These are phyloP conservation scores for Neocallimastix lanati DNA, from an alignment of 192 early-diverging fungal species.

Conservation along the genomic window DNA sequence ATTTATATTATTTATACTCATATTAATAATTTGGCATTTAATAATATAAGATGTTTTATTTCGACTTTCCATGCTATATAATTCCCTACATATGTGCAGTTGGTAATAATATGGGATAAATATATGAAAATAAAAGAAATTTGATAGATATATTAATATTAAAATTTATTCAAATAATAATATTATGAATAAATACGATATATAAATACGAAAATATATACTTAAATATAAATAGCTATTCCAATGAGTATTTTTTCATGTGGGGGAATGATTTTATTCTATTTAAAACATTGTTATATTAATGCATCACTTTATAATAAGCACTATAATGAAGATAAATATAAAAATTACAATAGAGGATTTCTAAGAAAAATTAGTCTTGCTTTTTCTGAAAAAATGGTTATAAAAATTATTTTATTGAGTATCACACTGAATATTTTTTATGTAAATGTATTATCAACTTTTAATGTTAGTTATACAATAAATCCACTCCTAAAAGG, in stretches of 20 bases:
- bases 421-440: neutral
- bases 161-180: too few species aligned
- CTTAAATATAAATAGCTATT: neutral
- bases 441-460: neutral
- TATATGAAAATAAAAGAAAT: too few species aligned
- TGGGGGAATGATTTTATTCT: neutral
- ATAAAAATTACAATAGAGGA: neutral
- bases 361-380: neutral
- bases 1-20: too few species aligned
- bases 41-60: neutral
- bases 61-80: neutral
- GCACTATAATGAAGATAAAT: neutral
- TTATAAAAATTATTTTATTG: neutral
- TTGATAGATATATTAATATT: too few species aligned
- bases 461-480: neutral
- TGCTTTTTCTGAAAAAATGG: neutral
- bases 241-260: neutral
- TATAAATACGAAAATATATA: neutral
- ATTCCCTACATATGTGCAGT: neutral
- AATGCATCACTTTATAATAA: neutral
- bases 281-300: neutral
- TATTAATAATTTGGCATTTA: too few species aligned
- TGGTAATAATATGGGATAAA: neutral
- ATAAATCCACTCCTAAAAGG: neutral
- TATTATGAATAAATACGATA: too few species aligned